A percentile compares a stretch with the other conserved stretches of the same genome.
Evolutionary conservation across 2,329 filamentous ascomycete genomes (phyloP).

Genomic region (Biscogniauxia marginata): DNA sequence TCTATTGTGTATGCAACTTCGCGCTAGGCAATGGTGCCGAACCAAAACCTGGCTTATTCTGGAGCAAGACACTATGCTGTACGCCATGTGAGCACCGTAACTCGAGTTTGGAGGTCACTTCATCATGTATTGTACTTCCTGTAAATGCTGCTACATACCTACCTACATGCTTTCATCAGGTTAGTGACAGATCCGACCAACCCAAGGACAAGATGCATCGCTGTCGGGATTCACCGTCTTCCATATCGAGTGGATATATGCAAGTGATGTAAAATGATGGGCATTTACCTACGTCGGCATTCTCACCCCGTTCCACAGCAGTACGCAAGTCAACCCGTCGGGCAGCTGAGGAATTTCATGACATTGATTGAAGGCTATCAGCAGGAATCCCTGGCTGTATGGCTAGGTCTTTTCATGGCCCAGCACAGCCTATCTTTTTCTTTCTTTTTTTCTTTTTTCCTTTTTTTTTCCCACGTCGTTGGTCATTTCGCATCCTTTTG

Average conservation of each 20-base stretch:
- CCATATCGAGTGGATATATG: background rate
- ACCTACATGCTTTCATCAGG: background rate
- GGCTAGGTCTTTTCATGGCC: background rate
- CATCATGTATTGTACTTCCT: background rate
- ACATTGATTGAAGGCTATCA: background rate
- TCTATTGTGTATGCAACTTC: background rate
- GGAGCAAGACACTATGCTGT: background rate
- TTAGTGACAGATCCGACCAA: background rate
- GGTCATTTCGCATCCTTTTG: background rate
- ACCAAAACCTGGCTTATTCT: background rate
- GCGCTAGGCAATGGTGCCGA: background rate
- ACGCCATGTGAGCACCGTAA: too few species aligned
- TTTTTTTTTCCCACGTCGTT: too few species aligned
- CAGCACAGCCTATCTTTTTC: background rate
- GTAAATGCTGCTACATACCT: background rate
- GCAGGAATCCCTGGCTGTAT: background rate
- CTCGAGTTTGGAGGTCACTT: background rate
- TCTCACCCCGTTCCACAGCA: background rate
- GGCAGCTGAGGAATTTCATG: background rate
- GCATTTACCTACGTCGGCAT: background rate
- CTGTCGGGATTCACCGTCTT: background rate
- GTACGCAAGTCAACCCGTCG: background rate
- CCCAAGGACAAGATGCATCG: background rate
- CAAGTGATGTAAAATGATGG: background rate
- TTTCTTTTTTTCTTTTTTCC: background rate